Base-by-base conservation (phyloP, 208 protist species). In the Crithidia fasciculata region DNA sequence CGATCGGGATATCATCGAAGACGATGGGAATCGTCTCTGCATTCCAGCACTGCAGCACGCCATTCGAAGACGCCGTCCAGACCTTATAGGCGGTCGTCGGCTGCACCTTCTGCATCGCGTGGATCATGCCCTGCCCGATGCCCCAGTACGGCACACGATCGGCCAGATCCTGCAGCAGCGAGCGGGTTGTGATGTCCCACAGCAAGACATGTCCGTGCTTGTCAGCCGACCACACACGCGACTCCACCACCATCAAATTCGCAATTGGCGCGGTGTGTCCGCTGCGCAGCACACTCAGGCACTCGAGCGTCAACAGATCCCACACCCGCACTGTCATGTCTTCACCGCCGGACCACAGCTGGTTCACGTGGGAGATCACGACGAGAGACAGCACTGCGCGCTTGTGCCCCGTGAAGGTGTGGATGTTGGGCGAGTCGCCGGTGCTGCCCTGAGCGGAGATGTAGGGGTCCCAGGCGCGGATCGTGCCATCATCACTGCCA, bases 31-130 rank as follows among this genome's bases (percentile, higher is more conserved):
- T 69, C 39, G 89, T 90, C 64, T 96, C 89, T 15, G 86, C 92
- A 72, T 93, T 93, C 88, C 89, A 96, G 84, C 89, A 94, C 76
- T 95, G 89, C 63, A 95, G 74, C 8, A 88, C 63, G 40, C 92
- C 92, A 54, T 70, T 82, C 41, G 86, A 83, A 7, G 81, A 78
- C 3, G 85, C 74, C 12, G 85, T 91, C 88, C 92, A 96, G 37
- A 94, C 83, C 56, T 89, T 88, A 78, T 88, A 95, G n/a, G 80
- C 75, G 5, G 79, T 80, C 3, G 69, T 83, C 9, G 73, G 81
- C 74, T 87, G 77, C 58, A 90, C 81, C 65, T 87, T 89, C 71
- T 85, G 77, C 68, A 95, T 92, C 15, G 69, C 60, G 10, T 91
- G 69, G 4, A 92, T 68, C 64, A 83, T 86, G 50, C 78, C 77